Evolutionary conservation across 139 green algal genomes (phyloP), one percentile per base, ranked within the genome.

Genomic region (Edaphochlamys debaryana): DNA sequence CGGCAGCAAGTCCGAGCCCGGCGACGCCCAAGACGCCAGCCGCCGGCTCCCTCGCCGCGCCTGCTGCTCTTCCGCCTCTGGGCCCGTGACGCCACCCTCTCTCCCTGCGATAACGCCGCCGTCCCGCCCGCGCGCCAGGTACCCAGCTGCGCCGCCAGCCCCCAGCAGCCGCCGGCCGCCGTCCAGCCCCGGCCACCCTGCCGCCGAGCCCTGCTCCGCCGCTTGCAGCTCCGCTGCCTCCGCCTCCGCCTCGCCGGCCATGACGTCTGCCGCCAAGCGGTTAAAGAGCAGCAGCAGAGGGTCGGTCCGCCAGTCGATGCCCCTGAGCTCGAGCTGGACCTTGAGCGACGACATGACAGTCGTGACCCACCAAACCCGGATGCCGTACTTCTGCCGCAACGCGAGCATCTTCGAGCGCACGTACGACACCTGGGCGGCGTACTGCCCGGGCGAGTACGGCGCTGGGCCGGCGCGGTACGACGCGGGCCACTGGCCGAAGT

Each of bases 401-500:
- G 13, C 60, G n/a, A 62, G 29, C 60, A 81, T 20, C 30, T 9
- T 9, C 6, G 27, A 41, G 41, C 75, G 58, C 17, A 71, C 60
- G 60, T 34, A 38, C 60, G 68, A 23, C 60, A 72, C 30, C 75
- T 81, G 60, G 4, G 29, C 37, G 25, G 37, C 38, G 58, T 81
- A 81, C 60, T 63, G 38, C 30, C 36, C 40, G 3, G 60, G 37
- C 34, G 50, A 69, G 60, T 42, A 72, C 20, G 75, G 75, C 75
- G 60, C 60, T 5, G 60, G 30, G 5, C 75, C 75, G 19, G 75
- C 5, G 56, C 76, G 38, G 76, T 82, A 82, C 41, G 76, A 82
- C 76, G 63, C 63, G 29, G 76, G 76, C 76, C 76, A 82, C 42
- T 82, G 76, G 17, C 76, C 76, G 19, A 82, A 82, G 62, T 82